Evolutionary conservation across 352 stramenopile species (phyloP).

Genomic region (Phytophthora multivora): DNA sequence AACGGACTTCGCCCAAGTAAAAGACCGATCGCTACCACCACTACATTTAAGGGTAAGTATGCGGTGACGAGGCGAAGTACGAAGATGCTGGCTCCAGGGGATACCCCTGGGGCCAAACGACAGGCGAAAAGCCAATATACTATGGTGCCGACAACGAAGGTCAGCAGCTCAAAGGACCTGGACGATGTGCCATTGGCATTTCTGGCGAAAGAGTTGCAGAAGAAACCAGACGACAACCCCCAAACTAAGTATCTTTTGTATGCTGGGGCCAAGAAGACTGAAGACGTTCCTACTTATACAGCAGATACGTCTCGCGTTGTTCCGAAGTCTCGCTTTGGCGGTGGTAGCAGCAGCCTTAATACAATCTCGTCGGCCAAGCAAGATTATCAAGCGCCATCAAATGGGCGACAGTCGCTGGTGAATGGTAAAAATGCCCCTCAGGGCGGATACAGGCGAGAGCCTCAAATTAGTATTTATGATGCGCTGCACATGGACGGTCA

Average conservation of each 20-base stretch:
- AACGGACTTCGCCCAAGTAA: conserved; percentile 50
- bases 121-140: conserved; percentile 23
- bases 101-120: conserved; percentile 17
- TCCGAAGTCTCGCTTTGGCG: conserved; percentile 37
- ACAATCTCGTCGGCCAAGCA: neutral
- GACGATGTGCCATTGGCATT: conserved; percentile 30
- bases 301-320: conserved; percentile 16
- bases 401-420: conserved; percentile 6
- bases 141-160: conserved; percentile 22
- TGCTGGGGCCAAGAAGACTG: conserved; percentile 28
- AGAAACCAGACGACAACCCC: conserved; percentile 17
- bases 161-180: conserved; percentile 12
- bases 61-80: conserved; percentile 43
- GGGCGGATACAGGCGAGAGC: conserved; percentile 41
- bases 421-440: conserved; percentile 14
- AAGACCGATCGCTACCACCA: conserved; percentile 33
- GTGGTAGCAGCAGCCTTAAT: conserved; percentile 8
- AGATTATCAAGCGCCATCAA: conserved; percentile 3
- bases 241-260: conserved; percentile 59
- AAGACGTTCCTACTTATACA: conserved; percentile 22
- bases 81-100: conserved; percentile 41
- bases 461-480: conserved; percentile 66
- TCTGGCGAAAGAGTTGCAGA: conserved; percentile 30
- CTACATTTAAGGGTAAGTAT: conserved; percentile 49
- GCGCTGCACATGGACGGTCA: conserved; percentile 52